Evolutionary conservation across 1,284 basidiomycete genomes (phyloP), one percentile per base, ranked within the genome.

Genomic region (Exsudoporus floridanus): DNA sequence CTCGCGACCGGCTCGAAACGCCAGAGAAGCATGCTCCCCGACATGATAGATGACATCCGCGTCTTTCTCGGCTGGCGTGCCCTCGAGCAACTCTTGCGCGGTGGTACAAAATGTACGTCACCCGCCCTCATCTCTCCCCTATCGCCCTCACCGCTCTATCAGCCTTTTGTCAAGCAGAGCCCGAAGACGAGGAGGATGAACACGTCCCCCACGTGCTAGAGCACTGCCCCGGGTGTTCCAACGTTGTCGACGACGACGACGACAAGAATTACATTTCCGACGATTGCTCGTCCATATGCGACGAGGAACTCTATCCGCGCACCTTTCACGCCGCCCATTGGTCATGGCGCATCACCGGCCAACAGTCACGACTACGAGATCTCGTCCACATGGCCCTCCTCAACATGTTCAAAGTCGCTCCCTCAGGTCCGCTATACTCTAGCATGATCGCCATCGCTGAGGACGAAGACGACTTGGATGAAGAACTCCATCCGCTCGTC

Each of bases 41-140:
- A 76, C 7, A 83, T 85, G 76, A 64, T 86, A 12, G 69, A 73
- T 16, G 83, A 85, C 52, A 79, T 86, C 45, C 78, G 81, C 39
- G 55, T 70, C 25, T 55, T 69, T 16, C 62, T 80, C 57, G 77
- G 79, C 5, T 81, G 82, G 77, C 62, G 63, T 5, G 67, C 77
- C 4, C 61, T 87, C 5, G 76, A 80, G 42, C 72, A 73, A n/a
- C 58, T 86, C 34, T 57, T 86, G 7, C 73, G 73, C 21, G 83
- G 81, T 13, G 83, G 82, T 3, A 67, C 58, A 39, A 67, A 62
- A 57, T 60, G 81, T 79, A 59, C 50, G 74, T 44, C n/a, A 12
- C 12, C 21, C 7, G 23, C 1, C 28, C 19, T 8, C 1, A 12
- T 13, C 28, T 46, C 21, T 27, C 12, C n/a, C 41, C 2, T 37